Base-by-base conservation (phyloP, 2,329 filamentous ascomycete species). In the Cryphonectria radicalis region DNA sequence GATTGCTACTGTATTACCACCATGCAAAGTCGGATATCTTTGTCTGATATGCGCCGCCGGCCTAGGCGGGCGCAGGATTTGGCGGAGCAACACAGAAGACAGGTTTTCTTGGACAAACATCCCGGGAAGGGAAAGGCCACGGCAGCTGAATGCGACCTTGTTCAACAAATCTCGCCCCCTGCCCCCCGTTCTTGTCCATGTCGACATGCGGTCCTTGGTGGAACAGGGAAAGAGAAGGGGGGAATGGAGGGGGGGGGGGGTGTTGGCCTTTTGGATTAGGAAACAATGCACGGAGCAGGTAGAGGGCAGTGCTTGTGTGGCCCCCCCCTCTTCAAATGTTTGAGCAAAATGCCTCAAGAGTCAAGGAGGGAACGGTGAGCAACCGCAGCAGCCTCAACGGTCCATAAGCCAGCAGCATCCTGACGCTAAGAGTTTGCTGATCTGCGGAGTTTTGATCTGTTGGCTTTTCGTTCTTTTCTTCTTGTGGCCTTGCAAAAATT, bases 291-390 rank as follows among this genome's bases (percentile, higher is more conserved):
- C 84, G 84, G 19, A 82, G 77, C 84, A 83, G 86, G 0, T 84
- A 84, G 25, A 81, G 81, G 11, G 81, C 79, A n/a, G 81, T 83
- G 0, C 85, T 84, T 66, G 59, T 63, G 19, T 86, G 85, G 0
- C 84, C 82, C 59, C n/a, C 80, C 80, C 66, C 78, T 78, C 85
- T 10, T 40, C 37, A 40, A 1, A 73, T 78, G 70, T 83, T 83
- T 86, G 43, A 68, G 42, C 75, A 60, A 71, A 82, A 76, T 84
- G 82, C 5, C 79, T 77, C 83, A 85, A 85, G 22, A 50, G 43
- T 8, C 46, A n/a, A n/a, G 46, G 10, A 22, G 46, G 46, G 85
- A 71, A n/a, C 79, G 76, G 14, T 77, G 77, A 35, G 28, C 55
- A 19, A 17, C 55, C 14, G 25, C 53, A 50, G 43, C 25, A 28